Evolutionary conservation across 192 early-diverging fungal species (phyloP), one percentile per base, ranked within the genome.

Genomic region (Dispira simplex): DNA sequence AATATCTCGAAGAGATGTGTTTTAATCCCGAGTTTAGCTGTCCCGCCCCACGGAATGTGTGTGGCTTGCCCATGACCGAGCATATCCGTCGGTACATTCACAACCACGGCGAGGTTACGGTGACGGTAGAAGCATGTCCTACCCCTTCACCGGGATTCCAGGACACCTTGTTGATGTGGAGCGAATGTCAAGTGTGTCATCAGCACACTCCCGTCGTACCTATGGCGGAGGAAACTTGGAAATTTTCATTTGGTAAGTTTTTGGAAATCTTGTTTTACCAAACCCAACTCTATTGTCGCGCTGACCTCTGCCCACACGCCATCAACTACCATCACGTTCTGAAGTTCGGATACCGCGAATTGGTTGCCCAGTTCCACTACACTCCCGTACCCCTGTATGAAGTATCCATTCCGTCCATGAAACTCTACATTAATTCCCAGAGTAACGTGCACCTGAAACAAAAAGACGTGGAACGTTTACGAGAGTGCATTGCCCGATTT

Each of bases 241-340:
- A 90, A 49, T 95, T 91, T 66, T 99, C 96, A 11, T 95, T 97
- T 78, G 96, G 93, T 58, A 99, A 99, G 74, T 99, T 89, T 68
- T 71, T 99, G 23, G 96, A 99, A 69, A 71, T 92, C 9, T 82
- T 88, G 0, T 90, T 96, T 56, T 95, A 99, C 72, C 85, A 88
- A 71, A 74, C 71, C 20, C 71, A 70, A 11, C 70, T 92, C 8
- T 67, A 65, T 10, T 86, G 83, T 25, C 79, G 86, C 14, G 78
- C 86, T 8, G 76, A 81, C 64, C 73, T 84, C 27, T 98, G 95
- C 63, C 71, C 81, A 0, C 95, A 98, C 66, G 84, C 91, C 54
- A 74, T 94, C 51, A 81, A 85, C 65, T 80, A 80, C 8, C 80
- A 95, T 49, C 90, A 92, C 73, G 80, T 90, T n/a, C 80, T 89